phyloP scores from a whole-genome alignment of 2,329 filamentous ascomycete genomes.

The Trichoderma aggressivum region DNA sequence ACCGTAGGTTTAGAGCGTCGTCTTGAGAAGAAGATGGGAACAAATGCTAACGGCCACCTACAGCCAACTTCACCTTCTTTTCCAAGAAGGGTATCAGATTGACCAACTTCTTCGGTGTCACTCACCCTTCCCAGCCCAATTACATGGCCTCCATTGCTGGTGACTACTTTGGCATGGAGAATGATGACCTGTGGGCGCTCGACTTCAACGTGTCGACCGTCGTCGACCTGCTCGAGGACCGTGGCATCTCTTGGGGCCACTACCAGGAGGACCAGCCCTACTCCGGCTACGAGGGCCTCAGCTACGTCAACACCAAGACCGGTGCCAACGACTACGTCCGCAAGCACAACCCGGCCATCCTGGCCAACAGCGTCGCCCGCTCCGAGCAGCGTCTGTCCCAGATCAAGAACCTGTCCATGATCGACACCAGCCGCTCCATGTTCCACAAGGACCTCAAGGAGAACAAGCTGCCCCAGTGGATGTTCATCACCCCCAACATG shows the following conservation, averaged over 20 bases:
- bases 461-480: conserved; percentile 66
- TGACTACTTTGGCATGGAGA: conserved; percentile 70
- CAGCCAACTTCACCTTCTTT: conserved; percentile 31
- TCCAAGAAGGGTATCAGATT: conserved; percentile 32
- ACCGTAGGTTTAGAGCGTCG: conserved; percentile 44
- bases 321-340: conserved; percentile 74
- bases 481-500: conserved; percentile 73
- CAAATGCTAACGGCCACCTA: neutral
- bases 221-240: conserved; percentile 65
- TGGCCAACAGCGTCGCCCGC: conserved; percentile 63
- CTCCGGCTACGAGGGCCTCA: conserved; percentile 64
- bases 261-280: conserved; percentile 80
- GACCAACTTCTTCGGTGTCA: conserved; percentile 53
- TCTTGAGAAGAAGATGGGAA: neutral
- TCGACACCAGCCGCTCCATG: conserved; percentile 42
- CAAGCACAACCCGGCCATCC: conserved; percentile 70
- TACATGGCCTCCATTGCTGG: conserved; percentile 67
- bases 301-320: conserved; percentile 62
- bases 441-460: conserved; percentile 66
- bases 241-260: conserved; percentile 63
- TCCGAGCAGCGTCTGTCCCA: conserved; percentile 58
- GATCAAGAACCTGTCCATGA: conserved; percentile 65
- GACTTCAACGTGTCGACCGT: conserved; percentile 62
- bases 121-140: conserved; percentile 74
- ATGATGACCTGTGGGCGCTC: conserved; percentile 61